phyloP scores from a whole-genome alignment of 2,329 filamentous ascomycete species.

The Arthrocladium fulminans region DNA sequence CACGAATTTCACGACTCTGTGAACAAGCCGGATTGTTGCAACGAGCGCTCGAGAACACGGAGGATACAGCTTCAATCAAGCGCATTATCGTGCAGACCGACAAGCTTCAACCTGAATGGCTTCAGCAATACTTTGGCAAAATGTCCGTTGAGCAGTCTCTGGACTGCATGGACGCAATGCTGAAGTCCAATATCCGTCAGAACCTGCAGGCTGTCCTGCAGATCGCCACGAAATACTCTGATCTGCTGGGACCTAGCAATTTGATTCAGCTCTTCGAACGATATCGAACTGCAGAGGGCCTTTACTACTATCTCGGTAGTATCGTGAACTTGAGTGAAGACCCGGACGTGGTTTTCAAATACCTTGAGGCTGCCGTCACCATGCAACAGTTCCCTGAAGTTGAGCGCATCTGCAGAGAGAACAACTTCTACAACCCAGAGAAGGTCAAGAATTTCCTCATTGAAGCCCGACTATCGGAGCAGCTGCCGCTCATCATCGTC shows the following conservation, averaged over 20 bases:
- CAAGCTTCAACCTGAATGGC: constrained; percentile 83
- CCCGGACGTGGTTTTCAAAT: constrained; percentile 95
- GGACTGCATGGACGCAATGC: constrained; percentile 91
- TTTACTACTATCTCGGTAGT: constrained; percentile 96
- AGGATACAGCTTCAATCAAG: constrained; percentile 83
- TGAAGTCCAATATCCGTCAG: constrained; percentile 91
- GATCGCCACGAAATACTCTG: constrained; percentile 95
- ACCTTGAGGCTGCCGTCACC: constrained; percentile 91
- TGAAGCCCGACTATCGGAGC: constrained; percentile 83
- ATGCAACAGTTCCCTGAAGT: constrained; percentile 94
- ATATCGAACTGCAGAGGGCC: constrained; percentile 91
- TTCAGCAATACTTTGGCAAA: constrained; percentile 85
- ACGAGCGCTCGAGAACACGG: constrained; percentile 87
- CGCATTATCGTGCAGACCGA: constrained; percentile 75
- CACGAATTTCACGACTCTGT: constrained; percentile 78
- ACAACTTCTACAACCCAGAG: constrained; percentile 78
- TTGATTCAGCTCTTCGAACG: constrained; percentile 94
- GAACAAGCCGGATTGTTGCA: constrained; percentile 83
- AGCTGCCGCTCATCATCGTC: constrained; percentile 92
- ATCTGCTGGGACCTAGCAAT: constrained; percentile 76
- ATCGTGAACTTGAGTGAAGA: constrained; percentile 97
- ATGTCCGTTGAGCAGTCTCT: constrained; percentile 91
- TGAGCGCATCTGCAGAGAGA: constrained; percentile 93
- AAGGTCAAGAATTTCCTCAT: constrained; percentile 99
- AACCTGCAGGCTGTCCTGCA: constrained; percentile 92